These are phyloP conservation scores for Chaetomiaceae sp. DNA, from an alignment of 2,329 filamentous ascomycete genomes.

Conservation along the genomic window DNA sequence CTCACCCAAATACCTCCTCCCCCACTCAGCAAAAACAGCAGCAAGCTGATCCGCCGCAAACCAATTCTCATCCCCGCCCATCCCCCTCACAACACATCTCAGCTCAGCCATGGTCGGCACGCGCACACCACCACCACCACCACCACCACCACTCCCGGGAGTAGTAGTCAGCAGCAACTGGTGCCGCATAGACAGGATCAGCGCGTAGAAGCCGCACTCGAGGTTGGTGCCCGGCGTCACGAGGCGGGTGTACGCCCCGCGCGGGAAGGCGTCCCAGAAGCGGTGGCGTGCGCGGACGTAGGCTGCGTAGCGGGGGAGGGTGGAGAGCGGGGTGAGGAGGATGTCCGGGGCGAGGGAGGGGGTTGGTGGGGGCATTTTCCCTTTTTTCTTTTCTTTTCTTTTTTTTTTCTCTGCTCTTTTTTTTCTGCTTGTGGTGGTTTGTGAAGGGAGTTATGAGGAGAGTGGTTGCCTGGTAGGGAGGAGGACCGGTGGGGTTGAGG, in stretches of 20 bases:
- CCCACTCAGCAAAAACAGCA: slow-evolving; percentile 19
- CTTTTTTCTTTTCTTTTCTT: too few relatives aligned
- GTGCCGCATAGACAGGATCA: slow-evolving; percentile 13
- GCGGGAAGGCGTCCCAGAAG: slow-evolving; percentile 21
- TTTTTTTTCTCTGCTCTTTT: too few relatives aligned
- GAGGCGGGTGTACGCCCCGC: slow-evolving; percentile 14
- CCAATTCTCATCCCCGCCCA: slow-evolving; percentile 11
- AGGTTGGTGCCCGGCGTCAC: slow-evolving; percentile 16
- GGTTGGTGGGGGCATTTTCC: not conserved
- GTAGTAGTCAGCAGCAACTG: too few relatives aligned
- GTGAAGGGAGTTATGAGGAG: too few relatives aligned
- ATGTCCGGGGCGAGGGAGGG: slow-evolving; percentile 17
- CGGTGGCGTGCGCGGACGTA: slow-evolving; percentile 18
- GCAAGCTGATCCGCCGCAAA: slow-evolving; percentile 21
- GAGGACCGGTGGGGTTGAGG: too few relatives aligned
- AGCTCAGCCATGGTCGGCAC: slow-evolving; percentile 15
- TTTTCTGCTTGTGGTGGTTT: too few relatives aligned
- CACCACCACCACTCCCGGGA: too few relatives aligned
- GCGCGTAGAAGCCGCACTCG: slow-evolving; percentile 20
- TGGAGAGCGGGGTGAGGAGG: slow-evolving; percentile 8
- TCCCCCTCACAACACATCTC: too few relatives aligned
- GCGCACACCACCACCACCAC: not conserved
- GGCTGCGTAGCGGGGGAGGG: slow-evolving; percentile 14
- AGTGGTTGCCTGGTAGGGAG: too few relatives aligned
- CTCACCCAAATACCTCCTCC: slow-evolving; percentile 1